Base-by-base conservation (phyloP, 148 eudicot genomes). In the Amaranthus hypochondriacus region DNA sequence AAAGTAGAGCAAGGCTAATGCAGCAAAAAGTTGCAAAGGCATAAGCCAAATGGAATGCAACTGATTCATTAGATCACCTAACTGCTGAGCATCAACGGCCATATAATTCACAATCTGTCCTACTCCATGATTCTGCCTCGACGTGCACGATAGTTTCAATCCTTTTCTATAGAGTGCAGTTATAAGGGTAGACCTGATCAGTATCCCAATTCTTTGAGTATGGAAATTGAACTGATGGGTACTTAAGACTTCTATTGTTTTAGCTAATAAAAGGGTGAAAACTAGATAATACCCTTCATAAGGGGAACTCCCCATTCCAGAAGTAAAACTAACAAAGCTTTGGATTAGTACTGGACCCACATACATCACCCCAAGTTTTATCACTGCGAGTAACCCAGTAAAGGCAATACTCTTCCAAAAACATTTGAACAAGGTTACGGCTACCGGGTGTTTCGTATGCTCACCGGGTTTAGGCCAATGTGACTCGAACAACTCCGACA, bases 61-160 rank as follows among this genome's bases (percentile, higher is more conserved):
- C 76, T 94, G 97, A 12, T 91, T 84, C 89, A 94, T 89, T 90
- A 94, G 92, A 71, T 94, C 98, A 21, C 91, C 87, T 3, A 93
- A 86, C 79, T 93, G 98, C 68, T 93, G 98, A 77, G 97, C 97
- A 88, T 93, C 98, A 50, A 93, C 96, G 49, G 91, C 98, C 98
- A 94, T 94, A 68, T 91, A 94, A 78, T 94, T 94, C 51, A 89
- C 97, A 68, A 89, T 94, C 64, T 91, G 94, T 13, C 98, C 98
- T 65, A 91, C 87, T 63, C 98, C 98, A 66, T 93, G 98, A 60
- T 80, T 81, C 61, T 93, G 97, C 63, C 98, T 78, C 43, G 97
- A 90, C 0, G 98, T 91, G 79, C 95, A 87, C 0, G 98, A 85
- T 7, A 93, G 66, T 60, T 88, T 80, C 28, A 93, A 70, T 6